These are phyloP conservation scores for Clitocybe nebularis DNA, from an alignment of 1,284 basidiomycete species.

Conservation along the genomic window DNA sequence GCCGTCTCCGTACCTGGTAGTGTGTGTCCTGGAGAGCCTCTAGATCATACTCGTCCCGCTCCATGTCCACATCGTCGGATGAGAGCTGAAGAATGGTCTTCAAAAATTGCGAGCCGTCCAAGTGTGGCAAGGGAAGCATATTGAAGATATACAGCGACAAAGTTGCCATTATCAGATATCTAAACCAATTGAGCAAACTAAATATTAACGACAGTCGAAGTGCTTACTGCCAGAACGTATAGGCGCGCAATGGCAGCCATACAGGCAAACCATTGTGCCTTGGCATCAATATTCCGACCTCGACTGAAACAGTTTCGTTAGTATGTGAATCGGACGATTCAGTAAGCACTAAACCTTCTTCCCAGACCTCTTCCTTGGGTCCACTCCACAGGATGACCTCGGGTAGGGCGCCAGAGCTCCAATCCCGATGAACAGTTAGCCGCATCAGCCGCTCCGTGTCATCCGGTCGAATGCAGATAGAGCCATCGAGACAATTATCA, in stretches of 20 bases:
- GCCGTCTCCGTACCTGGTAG: conserved; percentile 1
- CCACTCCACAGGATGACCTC: conserved; percentile 64
- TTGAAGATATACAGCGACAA: conserved; percentile 73
- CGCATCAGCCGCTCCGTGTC: conserved; percentile 45
- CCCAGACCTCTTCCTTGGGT: conserved; percentile 58
- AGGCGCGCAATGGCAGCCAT: conserved; percentile 33
- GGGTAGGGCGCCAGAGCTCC: conserved; percentile 17
- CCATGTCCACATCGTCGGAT: background rate
- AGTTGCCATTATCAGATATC: conserved; percentile 59
- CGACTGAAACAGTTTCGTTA: too few species aligned
- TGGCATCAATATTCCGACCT: conserved; percentile 45
- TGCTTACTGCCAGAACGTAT: conserved; percentile 46
- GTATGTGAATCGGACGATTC: too few species aligned
- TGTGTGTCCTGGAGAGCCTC: conserved; percentile 9
- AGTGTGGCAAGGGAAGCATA: conserved; percentile 56
- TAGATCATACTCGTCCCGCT: conserved; percentile 11
- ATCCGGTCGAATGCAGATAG: conserved; percentile 45
- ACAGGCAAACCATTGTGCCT: conserved; percentile 43
- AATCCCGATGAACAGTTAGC: conserved; percentile 29
- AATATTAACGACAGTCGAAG: background rate
- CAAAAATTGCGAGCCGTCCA: conserved; percentile 48
- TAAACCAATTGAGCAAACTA: conserved; percentile 22
- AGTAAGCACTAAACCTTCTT: conserved; percentile 57
- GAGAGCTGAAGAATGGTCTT: conserved; percentile 5
- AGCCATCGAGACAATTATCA: conserved; percentile 32